Evolutionary conservation across 345 rosid species (phyloP).

Genomic region (Theobroma cacao): DNA sequence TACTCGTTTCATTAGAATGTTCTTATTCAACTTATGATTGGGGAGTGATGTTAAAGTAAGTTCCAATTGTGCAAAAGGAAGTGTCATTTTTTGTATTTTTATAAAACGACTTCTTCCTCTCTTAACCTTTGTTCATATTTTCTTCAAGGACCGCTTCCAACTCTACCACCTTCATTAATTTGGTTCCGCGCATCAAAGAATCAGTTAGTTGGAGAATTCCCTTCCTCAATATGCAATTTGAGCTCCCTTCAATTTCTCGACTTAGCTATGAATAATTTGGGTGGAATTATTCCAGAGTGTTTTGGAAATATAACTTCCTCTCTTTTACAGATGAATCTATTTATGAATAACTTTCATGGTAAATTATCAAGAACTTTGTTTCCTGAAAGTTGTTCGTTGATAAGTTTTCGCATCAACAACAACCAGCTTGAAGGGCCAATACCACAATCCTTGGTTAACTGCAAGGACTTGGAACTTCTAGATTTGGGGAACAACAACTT

Average conservation of each 20-base stretch:
- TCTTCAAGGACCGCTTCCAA: background rate
- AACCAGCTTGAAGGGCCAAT: slow-evolving; percentile 17
- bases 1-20: too few relatives aligned
- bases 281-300: background rate
- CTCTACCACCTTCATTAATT: background rate
- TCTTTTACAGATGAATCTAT: background rate
- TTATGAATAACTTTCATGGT: background rate
- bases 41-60: too few relatives aligned
- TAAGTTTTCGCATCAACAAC: background rate
- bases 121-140: too few relatives aligned
- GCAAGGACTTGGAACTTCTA: background rate
- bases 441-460: slow-evolving; percentile 11
- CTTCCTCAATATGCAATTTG: background rate
- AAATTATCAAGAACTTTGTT: background rate
- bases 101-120: background rate
- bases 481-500: slow-evolving; percentile 12
- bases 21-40: too few relatives aligned
- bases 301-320: background rate
- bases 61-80: too few relatives aligned
- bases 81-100: too few relatives aligned
- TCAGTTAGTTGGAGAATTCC: background rate
- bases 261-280: too few relatives aligned
- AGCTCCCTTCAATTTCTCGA: background rate
- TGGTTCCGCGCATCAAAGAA: too few relatives aligned
- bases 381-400: background rate